Evolutionary conservation across 805 yeast species (phyloP).

Genomic region (Metschnikowia sp.): DNA sequence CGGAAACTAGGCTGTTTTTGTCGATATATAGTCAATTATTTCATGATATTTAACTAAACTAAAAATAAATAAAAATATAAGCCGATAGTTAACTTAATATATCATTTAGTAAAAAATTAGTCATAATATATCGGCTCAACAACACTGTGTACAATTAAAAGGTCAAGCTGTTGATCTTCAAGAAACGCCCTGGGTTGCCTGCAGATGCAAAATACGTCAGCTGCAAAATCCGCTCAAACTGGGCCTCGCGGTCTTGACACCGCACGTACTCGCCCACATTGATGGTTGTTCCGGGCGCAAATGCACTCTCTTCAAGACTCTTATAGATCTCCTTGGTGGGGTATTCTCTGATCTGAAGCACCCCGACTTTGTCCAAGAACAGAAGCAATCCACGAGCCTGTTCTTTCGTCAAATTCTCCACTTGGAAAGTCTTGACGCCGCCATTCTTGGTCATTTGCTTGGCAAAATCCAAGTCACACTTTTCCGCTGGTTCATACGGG

Average conservation of each 20-base stretch:
- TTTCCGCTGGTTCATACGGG: conserved; percentile 48
- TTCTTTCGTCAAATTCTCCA: conserved; percentile 28
- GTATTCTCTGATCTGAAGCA: conserved; percentile 33
- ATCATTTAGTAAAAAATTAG: no score
- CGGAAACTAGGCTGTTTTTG: no score
- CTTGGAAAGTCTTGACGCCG: conserved; percentile 27
- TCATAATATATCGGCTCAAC: no score
- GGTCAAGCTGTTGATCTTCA: conserved; percentile 28
- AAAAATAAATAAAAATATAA: no score
- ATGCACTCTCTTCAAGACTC: conserved; percentile 13
- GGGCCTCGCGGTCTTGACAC: conserved; percentile 21
- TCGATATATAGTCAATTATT: no score
- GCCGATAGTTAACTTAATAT: no score
- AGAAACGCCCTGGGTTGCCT: conserved; percentile 39
- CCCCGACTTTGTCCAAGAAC: conserved; percentile 32
- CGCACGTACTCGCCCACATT: conserved; percentile 18
- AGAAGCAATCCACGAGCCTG: conserved; percentile 30
- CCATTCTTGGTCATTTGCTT: conserved; percentile 39
- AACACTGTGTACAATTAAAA: conserved; percentile 5
- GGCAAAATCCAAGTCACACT: conserved; percentile 57
- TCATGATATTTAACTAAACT: no score
- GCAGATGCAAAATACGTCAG: conserved; percentile 31
- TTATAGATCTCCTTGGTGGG: conserved; percentile 24
- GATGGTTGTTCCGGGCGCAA: neutral
- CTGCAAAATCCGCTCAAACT: conserved; percentile 28